Evolutionary conservation across 1,284 basidiomycete genomes (phyloP), one percentile per base, ranked within the genome.

Genomic region (Cutaneotrichosporon sp.): DNA sequence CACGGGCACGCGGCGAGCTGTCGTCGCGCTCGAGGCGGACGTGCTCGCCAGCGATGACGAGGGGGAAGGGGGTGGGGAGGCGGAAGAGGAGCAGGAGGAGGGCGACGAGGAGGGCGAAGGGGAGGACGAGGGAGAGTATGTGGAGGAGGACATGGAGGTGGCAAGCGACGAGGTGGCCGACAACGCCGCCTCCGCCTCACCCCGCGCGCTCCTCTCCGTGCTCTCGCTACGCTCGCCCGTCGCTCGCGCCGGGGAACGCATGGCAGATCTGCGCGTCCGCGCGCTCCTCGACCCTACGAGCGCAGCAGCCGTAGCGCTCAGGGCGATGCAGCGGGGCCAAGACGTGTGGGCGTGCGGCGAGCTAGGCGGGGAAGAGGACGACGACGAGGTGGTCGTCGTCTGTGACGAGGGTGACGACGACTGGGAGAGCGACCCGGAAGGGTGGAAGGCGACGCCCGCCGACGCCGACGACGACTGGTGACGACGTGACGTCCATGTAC

Each of bases 241-340:
- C 40, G 36, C 46, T 21, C 45, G 46, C 22, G 23, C 30, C 18
- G 51, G 47, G 13, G 54, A 59, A 40, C 52, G 52, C 17, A 41
- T 67, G 15, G 61, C 63, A 8, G 61, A 63, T n/a, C 54, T 73
- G 13, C 62, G 65, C 15, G 63, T 66, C 8, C 63, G 65, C 50
- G 68, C 69, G 1, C 61, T 73, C 5, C 70, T 73, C 49, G 63
- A 69, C 51, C 66, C 68, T 0, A 54, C 44, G 4, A 46, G 44
- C 0, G 42, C 46, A 3, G 64, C 61, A 15, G 67, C 66, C 1
- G 46, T 54, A 3, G 46, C 49, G 12, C 52, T 73, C 34, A 55
- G 59, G 14, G 68, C 69, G 1, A 15, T 59, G 9, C 49, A 56
- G 26, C 47, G 56, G 33, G 71, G 71, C 10, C 71, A 73, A 48